phyloP scores from a whole-genome alignment of 202 grass and related monocot genomes.

The Setaria viridis region DNA sequence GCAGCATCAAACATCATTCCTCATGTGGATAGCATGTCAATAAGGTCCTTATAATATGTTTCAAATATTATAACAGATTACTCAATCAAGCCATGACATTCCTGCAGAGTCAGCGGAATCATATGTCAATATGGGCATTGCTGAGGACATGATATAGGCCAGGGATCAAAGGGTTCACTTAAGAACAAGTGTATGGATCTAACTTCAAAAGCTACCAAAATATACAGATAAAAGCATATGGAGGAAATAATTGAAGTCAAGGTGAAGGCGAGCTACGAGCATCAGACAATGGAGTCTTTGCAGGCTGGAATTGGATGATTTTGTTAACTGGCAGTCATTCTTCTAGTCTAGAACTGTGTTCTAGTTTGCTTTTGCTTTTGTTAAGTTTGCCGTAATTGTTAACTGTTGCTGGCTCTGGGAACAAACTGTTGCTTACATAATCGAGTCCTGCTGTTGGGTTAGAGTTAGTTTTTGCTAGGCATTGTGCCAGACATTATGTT shows the following conservation, averaged over 20 bases:
- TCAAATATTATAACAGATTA: conserved; percentile 25
- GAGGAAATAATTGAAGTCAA: neutral
- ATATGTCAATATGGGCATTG: neutral
- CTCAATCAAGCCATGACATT: neutral
- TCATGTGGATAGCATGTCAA: conserved; percentile 3
- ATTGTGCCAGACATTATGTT: neutral
- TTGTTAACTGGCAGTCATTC: conserved; percentile 1
- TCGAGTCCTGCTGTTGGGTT: neutral
- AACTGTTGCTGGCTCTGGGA: neutral
- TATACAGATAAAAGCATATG: neutral
- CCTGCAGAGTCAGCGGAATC: conserved; percentile 14
- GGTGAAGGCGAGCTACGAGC: neutral
- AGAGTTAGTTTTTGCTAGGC: neutral
- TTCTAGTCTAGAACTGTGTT: neutral
- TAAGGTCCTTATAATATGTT: neutral
- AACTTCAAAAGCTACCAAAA: conserved; percentile 11
- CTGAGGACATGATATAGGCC: neutral
- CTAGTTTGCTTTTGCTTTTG: neutral
- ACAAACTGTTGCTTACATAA: neutral
- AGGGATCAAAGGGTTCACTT: neutral
- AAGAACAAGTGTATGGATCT: neutral
- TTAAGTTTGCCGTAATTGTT: neutral
- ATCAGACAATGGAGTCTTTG: neutral
- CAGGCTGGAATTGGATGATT: neutral
- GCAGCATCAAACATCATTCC: conserved; percentile 14